Evolutionary conservation across 1,139 yeast genomes (phyloP).

Genomic region (Diutina siamensis): DNA sequence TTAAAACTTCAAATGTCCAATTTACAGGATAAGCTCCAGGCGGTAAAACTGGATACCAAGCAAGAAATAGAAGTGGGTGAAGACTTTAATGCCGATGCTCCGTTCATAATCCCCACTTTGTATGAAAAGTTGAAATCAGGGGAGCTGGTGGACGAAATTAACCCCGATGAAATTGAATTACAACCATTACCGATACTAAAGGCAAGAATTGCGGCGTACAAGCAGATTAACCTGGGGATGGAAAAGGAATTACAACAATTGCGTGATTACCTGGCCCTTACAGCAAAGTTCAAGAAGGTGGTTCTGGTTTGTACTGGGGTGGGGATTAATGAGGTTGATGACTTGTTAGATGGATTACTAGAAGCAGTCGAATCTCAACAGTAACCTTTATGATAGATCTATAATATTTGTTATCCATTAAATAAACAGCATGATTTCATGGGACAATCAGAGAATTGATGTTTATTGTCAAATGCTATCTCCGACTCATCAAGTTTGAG

Average conservation of each 20-base stretch:
- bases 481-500: not conserved
- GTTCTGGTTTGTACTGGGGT: slow-evolving; percentile 88
- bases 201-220: slow-evolving; percentile 76
- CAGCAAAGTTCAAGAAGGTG: slow-evolving; percentile 77
- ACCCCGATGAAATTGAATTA: slow-evolving; percentile 17
- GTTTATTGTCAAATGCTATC: too few relatives aligned
- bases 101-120: slow-evolving; percentile 54
- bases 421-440: too few relatives aligned
- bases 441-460: too few relatives aligned
- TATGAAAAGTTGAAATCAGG: slow-evolving; percentile 35
- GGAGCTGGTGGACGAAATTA: slow-evolving; percentile 18
- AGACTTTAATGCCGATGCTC: slow-evolving; percentile 19
- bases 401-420: too few relatives aligned
- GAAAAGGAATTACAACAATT: slow-evolving; percentile 44
- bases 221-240: slow-evolving; percentile 16
- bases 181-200: slow-evolving; percentile 48
- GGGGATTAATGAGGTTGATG: slow-evolving; percentile 63
- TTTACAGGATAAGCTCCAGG: slow-evolving; percentile 25
- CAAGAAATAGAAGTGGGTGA: not conserved
- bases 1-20: slow-evolving; percentile 34
- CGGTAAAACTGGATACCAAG: slow-evolving; percentile 9
- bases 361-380: slow-evolving; percentile 69
- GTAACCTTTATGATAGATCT: too few relatives aligned
- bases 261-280: slow-evolving; percentile 48
- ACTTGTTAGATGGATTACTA: slow-evolving; percentile 69